phyloP scores from a whole-genome alignment of 1,139 yeast species.

The Yamadazyma diospyri region DNA sequence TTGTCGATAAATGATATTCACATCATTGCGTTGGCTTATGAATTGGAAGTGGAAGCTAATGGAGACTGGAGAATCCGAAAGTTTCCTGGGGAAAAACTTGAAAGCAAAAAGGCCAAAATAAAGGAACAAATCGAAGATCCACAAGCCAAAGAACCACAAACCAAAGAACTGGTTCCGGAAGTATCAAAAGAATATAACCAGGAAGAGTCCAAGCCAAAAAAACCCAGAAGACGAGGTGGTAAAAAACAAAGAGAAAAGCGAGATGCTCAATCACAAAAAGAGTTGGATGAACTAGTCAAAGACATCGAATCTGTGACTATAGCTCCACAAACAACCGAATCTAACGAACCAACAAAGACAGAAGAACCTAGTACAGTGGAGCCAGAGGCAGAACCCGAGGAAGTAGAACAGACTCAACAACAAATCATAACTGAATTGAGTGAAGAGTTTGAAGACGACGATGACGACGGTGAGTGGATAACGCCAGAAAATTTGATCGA shows the following conservation, averaged over 20 bases:
- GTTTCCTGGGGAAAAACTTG: conserved; percentile 59
- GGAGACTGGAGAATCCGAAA: conserved; percentile 71
- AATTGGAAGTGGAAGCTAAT: conserved; percentile 70
- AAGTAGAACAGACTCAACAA: conserved; percentile 7
- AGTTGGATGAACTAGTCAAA: conserved; percentile 16
- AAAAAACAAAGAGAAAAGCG: conserved; percentile 58
- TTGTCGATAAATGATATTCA: conserved; percentile 89
- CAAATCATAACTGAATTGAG: conserved; percentile 23
- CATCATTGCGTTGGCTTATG: conserved; percentile 86
- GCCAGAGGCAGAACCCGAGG: conserved; percentile 10
- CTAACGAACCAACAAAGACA: conserved; percentile 8
- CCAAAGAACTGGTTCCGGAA: conserved; percentile 20
- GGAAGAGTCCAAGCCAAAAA: conserved; percentile 23
- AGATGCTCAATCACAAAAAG: conserved; percentile 33
- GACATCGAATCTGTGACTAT: conserved; percentile 5
- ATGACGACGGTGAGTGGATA: conserved; percentile 95
- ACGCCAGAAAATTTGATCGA: conserved; percentile 80
- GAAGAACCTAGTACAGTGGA: conserved; percentile 6
- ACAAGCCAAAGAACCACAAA: conserved; percentile 14
- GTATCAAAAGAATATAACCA: conserved; percentile 11
- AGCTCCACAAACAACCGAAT: conserved; percentile 7
- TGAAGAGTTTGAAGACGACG: conserved; percentile 53
- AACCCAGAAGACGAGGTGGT: conserved; percentile 60
- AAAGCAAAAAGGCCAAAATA: conserved; percentile 10
- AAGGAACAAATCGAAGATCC: conserved; percentile 23